Percentiles rank a stretch among this genome's conserved stretches.
phyloP scores from a whole-genome alignment of 768 basidiomycete species.

The Neoboletus brunneissimus region DNA sequence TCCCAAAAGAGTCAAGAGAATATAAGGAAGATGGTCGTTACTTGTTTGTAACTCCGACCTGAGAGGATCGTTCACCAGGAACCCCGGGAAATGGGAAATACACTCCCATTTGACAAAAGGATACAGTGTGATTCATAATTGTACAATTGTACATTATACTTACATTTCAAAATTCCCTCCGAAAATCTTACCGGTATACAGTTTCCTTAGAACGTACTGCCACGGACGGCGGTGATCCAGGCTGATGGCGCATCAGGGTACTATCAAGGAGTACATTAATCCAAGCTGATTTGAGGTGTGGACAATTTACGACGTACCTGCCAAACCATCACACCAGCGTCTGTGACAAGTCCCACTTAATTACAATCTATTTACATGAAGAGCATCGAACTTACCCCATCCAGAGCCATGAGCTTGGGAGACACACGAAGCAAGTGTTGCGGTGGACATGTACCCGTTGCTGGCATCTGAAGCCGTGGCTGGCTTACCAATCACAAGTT shows the following conservation, averaged over 20 bases:
- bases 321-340: slow-evolving; percentile 40
- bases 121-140: background rate
- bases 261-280: slow-evolving; percentile 7
- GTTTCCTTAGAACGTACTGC: background rate
- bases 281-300: background rate
- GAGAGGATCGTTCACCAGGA: too few species aligned
- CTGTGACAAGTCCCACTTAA: slow-evolving; percentile 22
- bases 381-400: slow-evolving; percentile 53
- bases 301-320: slow-evolving; percentile 25
- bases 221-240: background rate
- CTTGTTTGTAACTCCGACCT: background rate
- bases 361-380: background rate
- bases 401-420: slow-evolving; percentile 49
- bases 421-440: slow-evolving; percentile 57
- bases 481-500: slow-evolving; percentile 78
- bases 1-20: too few species aligned
- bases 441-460: slow-evolving; percentile 55
- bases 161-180: background rate
- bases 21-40: background rate
- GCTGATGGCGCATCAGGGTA: slow-evolving; percentile 32
- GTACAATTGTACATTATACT: background rate
- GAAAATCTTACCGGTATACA: background rate
- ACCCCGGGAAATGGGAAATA: too few species aligned
- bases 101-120: background rate
- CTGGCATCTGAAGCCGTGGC: slow-evolving; percentile 47